phyloP scores from a whole-genome alignment of 805 yeast genomes.

The Suhomyces pyralidae region DNA sequence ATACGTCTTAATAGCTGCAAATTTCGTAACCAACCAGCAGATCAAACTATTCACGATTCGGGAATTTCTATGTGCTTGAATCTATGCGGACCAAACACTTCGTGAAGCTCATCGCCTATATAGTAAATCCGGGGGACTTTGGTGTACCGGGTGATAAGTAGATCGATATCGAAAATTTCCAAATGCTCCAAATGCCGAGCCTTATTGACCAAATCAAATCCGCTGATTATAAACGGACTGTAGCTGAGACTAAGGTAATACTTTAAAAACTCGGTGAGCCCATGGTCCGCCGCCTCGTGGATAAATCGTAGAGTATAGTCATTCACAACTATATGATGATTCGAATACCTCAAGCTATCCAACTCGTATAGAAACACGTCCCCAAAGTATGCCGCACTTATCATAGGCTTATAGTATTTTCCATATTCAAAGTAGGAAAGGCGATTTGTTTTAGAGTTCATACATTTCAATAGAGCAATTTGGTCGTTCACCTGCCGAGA shows the following conservation, averaged over 20 bases:
- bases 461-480: constrained; percentile 11
- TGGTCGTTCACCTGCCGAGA: constrained; percentile 14
- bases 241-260: constrained; percentile 10
- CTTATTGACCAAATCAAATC: constrained; percentile 6
- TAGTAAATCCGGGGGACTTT: not conserved
- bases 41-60: not conserved
- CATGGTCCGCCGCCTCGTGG: constrained; percentile 2
- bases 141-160: not conserved
- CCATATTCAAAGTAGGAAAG: constrained; percentile 13
- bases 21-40: not conserved
- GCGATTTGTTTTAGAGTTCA: constrained; percentile 7
- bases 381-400: constrained; percentile 3
- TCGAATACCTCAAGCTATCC: not conserved
- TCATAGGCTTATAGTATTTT: constrained; percentile 5
- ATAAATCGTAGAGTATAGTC: constrained; percentile 10
- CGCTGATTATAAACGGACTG: constrained; percentile 9
- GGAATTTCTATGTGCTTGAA: not conserved
- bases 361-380: constrained; percentile 7
- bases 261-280: constrained; percentile 9
- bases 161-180: constrained; percentile 1
- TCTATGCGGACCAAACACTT: not conserved
- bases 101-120: not conserved
- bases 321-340: constrained; percentile 5
- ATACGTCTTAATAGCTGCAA: not conserved
- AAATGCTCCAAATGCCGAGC: not conserved